Evolutionary conservation across 768 basidiomycete genomes (phyloP), one percentile per base, ranked within the genome.

Genomic region (Mrakia hoshinonis): DNA sequence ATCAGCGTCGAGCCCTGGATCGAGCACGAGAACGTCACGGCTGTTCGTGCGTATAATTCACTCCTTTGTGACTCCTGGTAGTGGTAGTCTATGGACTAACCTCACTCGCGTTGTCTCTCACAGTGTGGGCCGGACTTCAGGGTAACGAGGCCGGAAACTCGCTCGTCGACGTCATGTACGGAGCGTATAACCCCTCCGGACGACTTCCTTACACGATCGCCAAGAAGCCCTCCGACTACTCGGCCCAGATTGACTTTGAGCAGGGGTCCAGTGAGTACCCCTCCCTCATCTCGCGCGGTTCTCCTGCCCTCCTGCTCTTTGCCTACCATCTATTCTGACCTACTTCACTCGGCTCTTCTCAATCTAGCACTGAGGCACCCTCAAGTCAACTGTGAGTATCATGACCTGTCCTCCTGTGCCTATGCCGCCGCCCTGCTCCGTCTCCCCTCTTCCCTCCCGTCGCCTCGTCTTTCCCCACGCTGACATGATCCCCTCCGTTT

Each of bases 181-280:
- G 89, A 34, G 48, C 9, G 29, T 67, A 72, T 36, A 92, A 91
- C 77, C 92, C 91, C 0, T 85, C 85, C 26, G 88, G 86, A 9
- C 81, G 85, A 38, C 79, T 90, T 22, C 88, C 89, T 0, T 91
- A 88, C 77, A 90, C 89, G 13, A 88, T 93, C 75, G 88, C 87
- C 2, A 87, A 89, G 79, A 76, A 81, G 26, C 61, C 77, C 2
- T 75, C 79, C 12, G 89, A 90, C 76, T 89, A 89, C 76, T 75
- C 84, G 31, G 54, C 36, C 39, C 61, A 67, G 52, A 67, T 67
- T 38, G 31, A n/a, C 85, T 68, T 68, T 82, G 77, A 74, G n/a
- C n/a, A n/a, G n/a, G n/a, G n/a, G 26, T 26, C 52, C 60, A 66
- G 26, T 24, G 61, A 65, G 34, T 78, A 82, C 26, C 80, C 85